Evolutionary conservation across 129 eudicot genomes (phyloP).

Genomic region (Pulicaria dysenterica): DNA sequence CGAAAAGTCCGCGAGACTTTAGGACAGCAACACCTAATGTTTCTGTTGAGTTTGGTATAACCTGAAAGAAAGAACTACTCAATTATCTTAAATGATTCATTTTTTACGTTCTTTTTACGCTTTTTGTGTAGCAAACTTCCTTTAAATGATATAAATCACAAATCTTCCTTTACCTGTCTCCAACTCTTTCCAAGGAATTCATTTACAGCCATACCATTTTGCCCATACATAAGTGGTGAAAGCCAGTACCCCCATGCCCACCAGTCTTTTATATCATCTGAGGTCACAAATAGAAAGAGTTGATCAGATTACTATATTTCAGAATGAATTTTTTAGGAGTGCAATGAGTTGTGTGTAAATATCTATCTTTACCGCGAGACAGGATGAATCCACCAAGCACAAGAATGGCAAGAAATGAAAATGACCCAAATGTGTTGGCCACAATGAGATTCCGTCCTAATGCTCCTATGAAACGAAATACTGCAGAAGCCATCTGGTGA

Average conservation of each 20-base stretch:
- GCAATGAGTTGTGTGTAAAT: background rate
- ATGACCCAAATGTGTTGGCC: slow-evolving; percentile 83
- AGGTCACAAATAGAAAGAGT: background rate
- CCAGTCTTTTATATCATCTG: slow-evolving; percentile 74
- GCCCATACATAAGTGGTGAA: slow-evolving; percentile 93
- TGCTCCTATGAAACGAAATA: slow-evolving; percentile 73
- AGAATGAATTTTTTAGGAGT: background rate
- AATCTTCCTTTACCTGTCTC: slow-evolving; percentile 53
- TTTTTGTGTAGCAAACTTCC: background rate
- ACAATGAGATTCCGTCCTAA: slow-evolving; percentile 73
- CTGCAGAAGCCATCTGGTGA: slow-evolving; percentile 72
- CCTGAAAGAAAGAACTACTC: slow-evolving; percentile 39
- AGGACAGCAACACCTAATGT: slow-evolving; percentile 59
- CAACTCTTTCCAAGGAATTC: slow-evolving; percentile 89
- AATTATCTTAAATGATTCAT: background rate
- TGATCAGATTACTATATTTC: background rate
- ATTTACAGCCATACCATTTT: slow-evolving; percentile 77
- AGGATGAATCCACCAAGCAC: slow-evolving; percentile 83
- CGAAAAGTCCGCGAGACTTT: slow-evolving; percentile 66
- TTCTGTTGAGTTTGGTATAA: slow-evolving; percentile 48
- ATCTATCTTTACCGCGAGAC: slow-evolving; percentile 50
- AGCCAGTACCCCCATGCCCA: slow-evolving; percentile 94
- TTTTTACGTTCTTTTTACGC: background rate
- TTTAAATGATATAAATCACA: background rate
- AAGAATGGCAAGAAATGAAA: slow-evolving; percentile 55